Evolutionary conservation across 306 rosid species (phyloP).

Genomic region (Prunus mongolica): DNA sequence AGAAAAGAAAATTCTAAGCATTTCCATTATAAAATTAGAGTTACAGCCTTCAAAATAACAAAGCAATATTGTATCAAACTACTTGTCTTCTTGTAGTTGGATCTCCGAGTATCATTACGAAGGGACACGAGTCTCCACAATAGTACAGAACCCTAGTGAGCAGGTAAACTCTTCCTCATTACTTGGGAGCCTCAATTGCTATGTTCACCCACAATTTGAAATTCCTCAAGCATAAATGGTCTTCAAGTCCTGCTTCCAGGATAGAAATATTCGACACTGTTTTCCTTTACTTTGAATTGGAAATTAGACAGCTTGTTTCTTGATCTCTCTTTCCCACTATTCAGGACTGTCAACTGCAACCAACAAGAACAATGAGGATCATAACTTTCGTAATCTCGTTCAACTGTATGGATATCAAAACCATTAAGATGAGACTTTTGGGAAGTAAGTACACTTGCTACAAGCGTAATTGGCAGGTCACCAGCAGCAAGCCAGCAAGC

Average conservation of each 20-base stretch:
- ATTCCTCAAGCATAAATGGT: neutral
- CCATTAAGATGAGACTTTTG: neutral
- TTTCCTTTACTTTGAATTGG: slow-evolving; percentile 82
- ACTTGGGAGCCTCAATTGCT: neutral
- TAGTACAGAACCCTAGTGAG: too few relatives aligned
- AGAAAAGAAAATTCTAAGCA: too few relatives aligned
- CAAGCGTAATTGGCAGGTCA: neutral
- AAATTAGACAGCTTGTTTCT: slow-evolving; percentile 45
- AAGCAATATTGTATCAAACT: too few relatives aligned
- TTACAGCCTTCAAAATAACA: too few relatives aligned
- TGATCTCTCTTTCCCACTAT: slow-evolving; percentile 44
- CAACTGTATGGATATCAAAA: neutral
- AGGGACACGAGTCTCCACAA: too few relatives aligned
- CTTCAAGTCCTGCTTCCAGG: slow-evolving; percentile 68
- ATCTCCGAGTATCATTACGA: too few relatives aligned
- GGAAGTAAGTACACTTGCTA: neutral
- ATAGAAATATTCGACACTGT: slow-evolving; percentile 60
- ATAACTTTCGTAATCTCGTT: neutral
- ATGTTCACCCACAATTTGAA: neutral
- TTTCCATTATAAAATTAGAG: too few relatives aligned
- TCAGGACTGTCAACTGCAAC: slow-evolving; percentile 53
- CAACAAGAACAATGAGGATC: neutral
- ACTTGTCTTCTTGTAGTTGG: too few relatives aligned
- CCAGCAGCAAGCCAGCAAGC: neutral
- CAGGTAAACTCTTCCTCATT: too few relatives aligned